Evolutionary conservation across 2,329 filamentous ascomycete genomes (phyloP).

Genomic region (Stagonosporopsis cucurbitacearum): DNA sequence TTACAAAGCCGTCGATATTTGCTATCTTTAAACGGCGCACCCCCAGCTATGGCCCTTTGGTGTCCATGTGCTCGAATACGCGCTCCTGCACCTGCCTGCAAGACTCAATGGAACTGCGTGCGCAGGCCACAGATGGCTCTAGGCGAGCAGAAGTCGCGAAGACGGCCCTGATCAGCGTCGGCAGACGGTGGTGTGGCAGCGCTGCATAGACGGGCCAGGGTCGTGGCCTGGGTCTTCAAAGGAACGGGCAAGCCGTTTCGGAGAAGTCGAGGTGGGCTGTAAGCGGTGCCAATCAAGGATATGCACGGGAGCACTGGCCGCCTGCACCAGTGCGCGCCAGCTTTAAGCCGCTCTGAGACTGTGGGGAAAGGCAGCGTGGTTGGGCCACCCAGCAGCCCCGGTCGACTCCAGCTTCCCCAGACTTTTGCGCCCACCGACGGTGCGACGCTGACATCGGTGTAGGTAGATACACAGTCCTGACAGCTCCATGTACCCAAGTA

Average conservation of each 20-base stretch:
- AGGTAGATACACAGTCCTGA: too few relatives aligned
- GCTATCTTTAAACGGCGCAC: conserved; percentile 9
- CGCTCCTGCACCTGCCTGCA: not conserved
- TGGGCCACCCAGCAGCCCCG: conserved; percentile 12
- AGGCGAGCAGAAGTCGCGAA: conserved; percentile 1
- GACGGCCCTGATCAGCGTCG: conserved; percentile 16
- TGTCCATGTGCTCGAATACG: not conserved
- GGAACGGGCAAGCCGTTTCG: conserved; percentile 21
- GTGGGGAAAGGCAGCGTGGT: conserved; percentile 27
- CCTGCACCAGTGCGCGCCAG: conserved; percentile 16
- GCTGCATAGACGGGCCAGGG: conserved; percentile 15
- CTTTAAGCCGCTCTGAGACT: conserved; percentile 28
- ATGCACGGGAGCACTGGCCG: conserved; percentile 7
- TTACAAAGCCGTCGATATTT: conserved; percentile 13
- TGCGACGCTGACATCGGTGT: conserved; percentile 29
- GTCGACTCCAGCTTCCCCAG: conserved; percentile 33
- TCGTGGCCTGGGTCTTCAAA: conserved; percentile 8
- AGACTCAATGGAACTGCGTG: too few relatives aligned
- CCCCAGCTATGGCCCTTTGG: conserved; percentile 3
- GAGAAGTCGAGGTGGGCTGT: conserved; percentile 24
- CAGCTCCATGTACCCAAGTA: not conserved
- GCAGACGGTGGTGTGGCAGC: conserved; percentile 14
- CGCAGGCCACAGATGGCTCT: not conserved
- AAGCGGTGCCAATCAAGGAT: conserved; percentile 25
- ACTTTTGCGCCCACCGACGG: conserved; percentile 25